Base-by-base conservation (phyloP, 2,329 filamentous ascomycete genomes). In the Atkinsonella texensis region DNA sequence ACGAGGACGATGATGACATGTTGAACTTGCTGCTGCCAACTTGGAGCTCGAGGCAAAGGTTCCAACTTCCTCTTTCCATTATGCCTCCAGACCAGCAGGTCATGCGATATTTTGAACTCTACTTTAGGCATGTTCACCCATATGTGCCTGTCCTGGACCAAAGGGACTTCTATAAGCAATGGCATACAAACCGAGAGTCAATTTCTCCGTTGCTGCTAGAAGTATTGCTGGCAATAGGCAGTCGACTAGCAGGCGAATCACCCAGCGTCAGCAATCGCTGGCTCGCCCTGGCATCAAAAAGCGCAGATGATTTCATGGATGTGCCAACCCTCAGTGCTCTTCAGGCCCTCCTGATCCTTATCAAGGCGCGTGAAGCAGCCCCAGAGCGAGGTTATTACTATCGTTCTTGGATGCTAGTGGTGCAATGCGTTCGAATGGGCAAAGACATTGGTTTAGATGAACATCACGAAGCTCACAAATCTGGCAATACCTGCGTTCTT, bases 321-420 rank as follows among this genome's bases (percentile, higher is more conserved):
- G 82, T 93, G 23, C 89, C 91, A 2, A 79, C 91, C 48, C 64
- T 97, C 45, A 96, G 89, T 68, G 97, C 93, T 0, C 82, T 97
- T 11, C 91, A 97, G 68, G 91, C 89, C 2, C 74, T 95, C 55
- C 71, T 96, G 43, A 83, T 97, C 44, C 76, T 96, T 17, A 71
- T 96, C 43, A 97, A 97, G 66, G 93, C 91, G 1, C 80, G 89
- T 56, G 91, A 97, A 67, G 86, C 87, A 17, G 83, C 86, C 9
- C 90, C 91, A 0, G 95, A 95, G 63, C 83, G 88, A 54, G 93
- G 93, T 1, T 97, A 97, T 64, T 97, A 93, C 67, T 97, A 93
- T 68, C 84, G 91, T 38, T 97, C 93, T 0, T 97, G 93, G 91
- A 95, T 96, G 81, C 88, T 87, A 5, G 82, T 95, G 17, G 91